These are phyloP conservation scores for Phytophthora vignae DNA, from an alignment of 352 stramenopile genomes.

Conservation along the genomic window DNA sequence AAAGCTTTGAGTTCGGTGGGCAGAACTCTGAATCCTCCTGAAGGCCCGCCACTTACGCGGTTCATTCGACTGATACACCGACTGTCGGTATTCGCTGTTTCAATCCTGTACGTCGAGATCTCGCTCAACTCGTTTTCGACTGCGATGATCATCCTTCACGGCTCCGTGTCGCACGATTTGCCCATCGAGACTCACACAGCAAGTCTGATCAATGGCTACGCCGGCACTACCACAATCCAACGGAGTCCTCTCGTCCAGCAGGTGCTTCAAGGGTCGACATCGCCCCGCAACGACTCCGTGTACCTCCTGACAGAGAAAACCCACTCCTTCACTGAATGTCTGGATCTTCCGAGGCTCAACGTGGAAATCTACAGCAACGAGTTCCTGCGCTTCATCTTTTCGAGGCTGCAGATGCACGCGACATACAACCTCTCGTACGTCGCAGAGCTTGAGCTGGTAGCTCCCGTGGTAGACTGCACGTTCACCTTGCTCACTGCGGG, in stretches of 20 bases:
- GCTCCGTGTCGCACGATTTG: constrained; percentile 7
- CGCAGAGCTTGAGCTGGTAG: constrained; percentile 36
- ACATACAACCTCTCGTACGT: constrained; percentile 34
- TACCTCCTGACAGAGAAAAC: constrained; percentile 31
- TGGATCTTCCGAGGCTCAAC: constrained; percentile 5
- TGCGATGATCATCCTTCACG: constrained; percentile 16
- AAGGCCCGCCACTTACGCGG: neutral
- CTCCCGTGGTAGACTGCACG: constrained; percentile 44
- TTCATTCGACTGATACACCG: constrained; percentile 22
- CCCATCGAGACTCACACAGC: neutral
- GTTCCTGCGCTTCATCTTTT: constrained; percentile 28
- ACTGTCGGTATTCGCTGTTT: constrained; percentile 14
- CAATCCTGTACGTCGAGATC: constrained; percentile 26
- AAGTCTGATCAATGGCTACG: constrained; percentile 34
- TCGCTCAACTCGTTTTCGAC: constrained; percentile 22
- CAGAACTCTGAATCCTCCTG: too few species aligned
- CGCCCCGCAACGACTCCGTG: constrained; percentile 21
- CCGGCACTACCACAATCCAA: constrained; percentile 27
- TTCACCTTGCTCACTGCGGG: constrained; percentile 7
- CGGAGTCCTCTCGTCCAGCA: constrained; percentile 38
- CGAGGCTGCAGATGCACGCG: constrained; percentile 10
- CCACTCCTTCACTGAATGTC: constrained; percentile 19
- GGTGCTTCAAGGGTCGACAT: constrained; percentile 18
- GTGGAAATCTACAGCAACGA: constrained; percentile 27
- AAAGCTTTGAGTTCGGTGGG: neutral